Conservation (phyloP, 2,329 filamentous ascomycete genomes). For the Ceratocystis smalleyi region DNA sequence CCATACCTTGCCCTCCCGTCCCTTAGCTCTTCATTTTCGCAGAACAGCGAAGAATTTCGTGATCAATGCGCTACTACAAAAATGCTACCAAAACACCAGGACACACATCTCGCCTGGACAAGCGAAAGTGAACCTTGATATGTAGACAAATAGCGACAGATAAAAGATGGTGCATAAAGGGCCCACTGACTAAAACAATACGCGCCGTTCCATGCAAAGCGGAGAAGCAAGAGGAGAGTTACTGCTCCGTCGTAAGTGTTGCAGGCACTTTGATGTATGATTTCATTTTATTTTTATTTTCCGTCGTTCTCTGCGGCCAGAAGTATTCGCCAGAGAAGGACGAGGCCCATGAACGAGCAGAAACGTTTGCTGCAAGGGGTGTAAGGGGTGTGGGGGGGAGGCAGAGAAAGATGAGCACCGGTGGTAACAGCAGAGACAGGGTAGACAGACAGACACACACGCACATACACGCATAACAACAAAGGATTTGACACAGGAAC, state of each 20-base stretch:
- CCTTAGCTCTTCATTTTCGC: neutral
- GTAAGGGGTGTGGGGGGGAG: neutral
- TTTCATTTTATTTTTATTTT: too few species aligned
- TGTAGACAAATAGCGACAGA: neutral
- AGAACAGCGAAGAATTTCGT: neutral
- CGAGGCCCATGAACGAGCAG: neutral
- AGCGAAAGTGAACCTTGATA: neutral
- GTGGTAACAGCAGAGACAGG: neutral
- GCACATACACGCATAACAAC: too few species aligned
- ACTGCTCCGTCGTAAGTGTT: too few species aligned
- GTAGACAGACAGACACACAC: neutral
- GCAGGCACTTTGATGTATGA: too few species aligned
- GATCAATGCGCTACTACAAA: neutral
- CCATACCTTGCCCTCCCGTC: neutral
- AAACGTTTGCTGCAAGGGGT: neutral
- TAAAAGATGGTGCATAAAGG: neutral
- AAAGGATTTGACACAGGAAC: conserved; percentile 1
- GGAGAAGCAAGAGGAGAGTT: neutral
- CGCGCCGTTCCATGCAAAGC: neutral
- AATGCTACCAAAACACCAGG: neutral
- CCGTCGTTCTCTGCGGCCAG: too few species aligned
- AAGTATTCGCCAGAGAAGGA: neutral
- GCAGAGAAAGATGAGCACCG: neutral
- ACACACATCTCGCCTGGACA: neutral
- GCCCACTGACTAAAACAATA: neutral